Evolutionary conservation across 108 stramenopile species (phyloP), one percentile per base, ranked within the genome.

Genomic region (Nitzschia sp.): DNA sequence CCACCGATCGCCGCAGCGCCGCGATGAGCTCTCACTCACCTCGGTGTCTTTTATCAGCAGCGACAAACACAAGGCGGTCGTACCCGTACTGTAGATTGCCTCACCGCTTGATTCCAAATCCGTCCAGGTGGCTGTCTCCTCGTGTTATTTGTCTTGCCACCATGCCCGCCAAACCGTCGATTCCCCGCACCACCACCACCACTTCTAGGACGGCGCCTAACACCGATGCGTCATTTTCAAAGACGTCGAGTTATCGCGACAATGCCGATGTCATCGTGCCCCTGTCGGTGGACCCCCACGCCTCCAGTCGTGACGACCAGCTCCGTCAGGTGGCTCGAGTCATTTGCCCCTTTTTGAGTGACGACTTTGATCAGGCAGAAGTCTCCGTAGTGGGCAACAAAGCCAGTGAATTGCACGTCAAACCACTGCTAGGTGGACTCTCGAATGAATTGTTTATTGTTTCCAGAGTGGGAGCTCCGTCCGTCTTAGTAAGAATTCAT

Each of bases 371-470:
- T 46, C 6, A 51, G 19, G 47, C 21, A 19, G 45, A 46, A 64
- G 4, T 6, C 6, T 53, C 51, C 4, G n/a, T n/a, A n/a, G n/a
- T n/a, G n/a, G n/a, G n/a, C n/a, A 5, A 6, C 8, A 9, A 6
- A 42, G 6, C 38, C 6, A 9, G 9, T 9, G 6, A 6, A n/a
- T 45, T 75, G 21, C 13, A 15, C 31, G 54, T 75, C 49, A 67
- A 71, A 25, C 79, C 77, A 15, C 51, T 84, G 23, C 25, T 36
- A 15, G 83, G 83, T 30, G 83, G 83, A 0, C 66, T 84, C 27
- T 77, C 75, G 38, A 84, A 84, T 67, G 46, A 64, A 32, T 34
- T 84, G 17, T 84, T 72, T 54, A 62, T 84, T 34, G 76, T 71
- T 0, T 48, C 49, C 5, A 18, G 47, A 33, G 5, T 4, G 2